Base-by-base conservation (phyloP, 2,329 filamentous ascomycete species). In the Pseudogymnoascus sp. region DNA sequence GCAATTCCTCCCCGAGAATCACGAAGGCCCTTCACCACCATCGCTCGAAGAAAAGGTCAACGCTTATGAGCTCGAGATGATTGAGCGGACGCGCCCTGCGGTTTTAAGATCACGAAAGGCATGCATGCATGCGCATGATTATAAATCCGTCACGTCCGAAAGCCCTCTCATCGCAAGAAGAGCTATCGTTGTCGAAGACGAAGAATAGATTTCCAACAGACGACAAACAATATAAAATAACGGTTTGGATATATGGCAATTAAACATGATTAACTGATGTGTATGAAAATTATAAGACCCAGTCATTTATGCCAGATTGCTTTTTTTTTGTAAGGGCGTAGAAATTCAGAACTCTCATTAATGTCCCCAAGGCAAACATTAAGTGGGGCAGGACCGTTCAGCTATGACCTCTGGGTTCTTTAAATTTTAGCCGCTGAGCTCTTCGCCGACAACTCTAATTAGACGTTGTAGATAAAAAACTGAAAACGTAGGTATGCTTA, bases 81-180 rank as follows among this genome's bases (percentile, higher is more conserved):
- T 79, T 4, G 61, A 69, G 0, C 74, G 82, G 2, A 73, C 77
- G 0, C 75, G 75, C 1, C 76, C 77, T 0, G 81, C 78, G 2
- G 80, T 84, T 4, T 65, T 82, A 10, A 77, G 78, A 1, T 82
- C 80, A 2, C 74, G 82, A 3, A 76, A 78, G 65, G 82, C 82
- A 0, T 84, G 80, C 65, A 65, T 83, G 2, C 82, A 85, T 68
- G 81, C 82, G 0, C 81, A 85, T 68, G 74, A 81, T 16, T 84
- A 79, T 71, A 44, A 44, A 21, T 0, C 65, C 76, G 6, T 63
- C 37, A 50, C 35, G 35, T 11, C 60, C 40, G 35, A 64, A n/a
- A 64, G 63, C 33, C 59, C 63, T 31, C 63, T 64, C 26, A 61
- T 63, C 24, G 53, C 62, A 14, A 61, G 24, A 26, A 60, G 62